Evolutionary conservation across 2,329 filamentous ascomycete species (phyloP), one percentile per base, ranked within the genome.

Genomic region (Fusarium oxysporum): DNA sequence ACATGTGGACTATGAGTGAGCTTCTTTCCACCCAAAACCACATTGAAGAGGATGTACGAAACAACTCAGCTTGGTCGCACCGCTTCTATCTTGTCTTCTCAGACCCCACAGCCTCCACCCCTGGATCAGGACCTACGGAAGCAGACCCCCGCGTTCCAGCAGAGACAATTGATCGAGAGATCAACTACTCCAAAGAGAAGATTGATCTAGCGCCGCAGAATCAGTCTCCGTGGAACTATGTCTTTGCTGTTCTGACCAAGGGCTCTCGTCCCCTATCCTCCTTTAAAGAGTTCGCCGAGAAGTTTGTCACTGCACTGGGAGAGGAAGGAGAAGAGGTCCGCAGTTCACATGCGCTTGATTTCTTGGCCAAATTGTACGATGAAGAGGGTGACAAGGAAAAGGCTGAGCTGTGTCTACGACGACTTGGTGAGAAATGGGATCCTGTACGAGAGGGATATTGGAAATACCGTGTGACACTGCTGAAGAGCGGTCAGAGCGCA

Each of bases 41-140:
- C 81, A 88, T 99, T 65, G 86, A 90, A 64, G 85, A 90, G 38
- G 96, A 99, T 82, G 91, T 98, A 67, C 89, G 95, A 78, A 99
- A 99, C 85, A 99, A 99, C 82, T 96, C 93, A 48, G 96, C 96
- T 21, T 99, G 96, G 96, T 97, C 96, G 74, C 96, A 99, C 85
- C 92, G 96, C 57, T 98, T 96, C 86, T 97, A 96, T 81, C 81
- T 98, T n/a, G 90, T 96, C 23, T 97, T 98, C 74, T 88, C 89
- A 80, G 85, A 88, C 85, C 92, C 86, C 25, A 84, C 76, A 3
- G 77, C 83, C 30, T 83, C 85, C 17, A 90, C 88, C 0, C 77
- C 82, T 8, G 84, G 80, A n/a, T 80, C 81, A 12, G 84, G 84
- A 33, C 85, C 88, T 5, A 89, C 86, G 2, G 85, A 86, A 63